Evolutionary conservation across 2,329 filamentous ascomycete genomes (phyloP), one percentile per base, ranked within the genome.

Genomic region (Fusarium neocosmosporiellum): DNA sequence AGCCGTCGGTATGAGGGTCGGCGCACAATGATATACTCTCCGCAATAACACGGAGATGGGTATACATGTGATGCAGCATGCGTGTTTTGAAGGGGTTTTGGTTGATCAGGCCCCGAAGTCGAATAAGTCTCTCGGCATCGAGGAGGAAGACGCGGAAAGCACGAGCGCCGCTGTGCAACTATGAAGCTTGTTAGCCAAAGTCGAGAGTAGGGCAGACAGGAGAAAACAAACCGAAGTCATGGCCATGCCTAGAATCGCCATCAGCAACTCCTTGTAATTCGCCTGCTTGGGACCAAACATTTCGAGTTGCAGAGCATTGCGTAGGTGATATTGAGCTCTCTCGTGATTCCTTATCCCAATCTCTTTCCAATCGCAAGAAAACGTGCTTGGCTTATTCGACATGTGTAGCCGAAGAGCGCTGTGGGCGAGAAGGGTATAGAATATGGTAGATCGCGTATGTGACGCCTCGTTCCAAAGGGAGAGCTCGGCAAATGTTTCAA

Each of bases 51-150:
- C 85, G 81, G 7, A 85, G 77, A 58, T 83, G 85, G 0, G 82
- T 83, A 66, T 87, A 87, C 75, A 84, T 85, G 65, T 86, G 84
- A 65, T 87, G 85, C 0, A 87, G 73, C 0, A 86, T 71, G 3
- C 85, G 81, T 1, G 81, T 76, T 22, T 84, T 83, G 18, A 83
- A 81, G 2, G 84, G 83, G 41, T 84, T 85, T 9, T 73, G 76
- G 5, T 79, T 80, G 7, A 78, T 77, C 1, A 86, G 66, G 0
- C 85, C 84, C 1, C 75, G 69, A 4, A 78, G 58, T 6, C 76
- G 81, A 7, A 86, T 85, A 14, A 86, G 80, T 3, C 82, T 80
- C 67, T 86, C 84, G 0, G 84, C 83, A 57, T 85, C 84, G 0
- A 86, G 68, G 1, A 82, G 76, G n/a, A 81, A 78, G 7, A 76